phyloP scores from a whole-genome alignment of 2,329 filamentous ascomycete genomes.

The Elsinoe batatas region DNA sequence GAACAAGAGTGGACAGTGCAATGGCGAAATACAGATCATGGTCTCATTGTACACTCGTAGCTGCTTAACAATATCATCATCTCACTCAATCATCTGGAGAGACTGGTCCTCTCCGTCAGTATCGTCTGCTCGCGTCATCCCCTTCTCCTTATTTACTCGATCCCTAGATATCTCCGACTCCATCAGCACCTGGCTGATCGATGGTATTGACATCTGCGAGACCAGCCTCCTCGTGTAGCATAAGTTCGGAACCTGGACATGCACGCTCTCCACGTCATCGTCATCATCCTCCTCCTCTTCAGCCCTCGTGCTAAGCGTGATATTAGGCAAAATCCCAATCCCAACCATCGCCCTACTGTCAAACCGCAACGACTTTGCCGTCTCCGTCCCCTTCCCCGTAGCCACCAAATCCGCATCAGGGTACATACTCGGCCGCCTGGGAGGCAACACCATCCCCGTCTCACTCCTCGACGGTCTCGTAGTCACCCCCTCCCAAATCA shows the following conservation, averaged over 20 bases:
- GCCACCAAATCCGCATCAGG: neutral
- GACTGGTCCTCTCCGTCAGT: no score
- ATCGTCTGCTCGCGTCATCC: no score
- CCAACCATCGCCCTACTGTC: slow-evolving; percentile 1
- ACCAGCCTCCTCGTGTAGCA: neutral
- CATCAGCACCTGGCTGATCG: neutral
- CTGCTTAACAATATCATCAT: no score
- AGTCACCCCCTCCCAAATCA: neutral
- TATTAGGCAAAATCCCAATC: slow-evolving; percentile 6
- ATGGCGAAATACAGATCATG: no score
- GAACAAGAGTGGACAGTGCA: no score
- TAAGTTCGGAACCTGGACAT: neutral
- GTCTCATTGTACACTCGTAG: no score
- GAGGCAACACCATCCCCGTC: neutral
- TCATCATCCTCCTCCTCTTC: slow-evolving; percentile 15
- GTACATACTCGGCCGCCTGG: neutral
- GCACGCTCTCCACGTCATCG: neutral
- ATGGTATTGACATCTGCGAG: neutral
- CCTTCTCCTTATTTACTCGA: no score
- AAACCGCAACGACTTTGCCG: neutral
- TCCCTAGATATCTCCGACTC: neutral
- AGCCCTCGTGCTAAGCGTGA: slow-evolving; percentile 13
- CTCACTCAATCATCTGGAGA: no score
- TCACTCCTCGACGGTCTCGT: neutral
- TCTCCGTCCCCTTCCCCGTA: neutral